phyloP scores from a whole-genome alignment of 257 asterid species.

The Lithospermum erythrorhizon region DNA sequence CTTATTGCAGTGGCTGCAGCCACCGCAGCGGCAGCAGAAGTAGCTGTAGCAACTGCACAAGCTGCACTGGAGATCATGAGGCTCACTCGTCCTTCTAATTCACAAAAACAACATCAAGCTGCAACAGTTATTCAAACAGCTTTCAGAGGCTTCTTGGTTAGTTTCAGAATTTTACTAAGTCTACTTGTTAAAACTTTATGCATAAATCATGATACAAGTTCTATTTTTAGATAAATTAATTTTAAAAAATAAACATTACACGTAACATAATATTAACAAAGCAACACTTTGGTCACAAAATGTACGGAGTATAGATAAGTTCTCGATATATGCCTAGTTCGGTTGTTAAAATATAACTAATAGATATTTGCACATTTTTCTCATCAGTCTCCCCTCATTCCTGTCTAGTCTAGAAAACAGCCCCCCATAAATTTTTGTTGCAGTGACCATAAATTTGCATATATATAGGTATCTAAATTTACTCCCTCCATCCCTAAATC shows the following conservation, averaged over 20 bases:
- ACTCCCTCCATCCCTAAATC: too few relatives aligned
- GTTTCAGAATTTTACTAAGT: not conserved
- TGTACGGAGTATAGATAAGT: too few relatives aligned
- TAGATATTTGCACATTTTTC: too few relatives aligned
- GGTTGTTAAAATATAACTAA: not conserved
- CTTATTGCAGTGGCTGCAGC: slow-evolving; percentile 25
- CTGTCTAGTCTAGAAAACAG: too few relatives aligned
- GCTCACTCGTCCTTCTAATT: slow-evolving; percentile 14
- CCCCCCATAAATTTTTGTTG: not conserved
- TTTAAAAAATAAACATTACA: too few relatives aligned
- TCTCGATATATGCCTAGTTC: not conserved
- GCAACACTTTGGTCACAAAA: too few relatives aligned
- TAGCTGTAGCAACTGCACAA: slow-evolving; percentile 26
- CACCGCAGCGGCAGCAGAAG: slow-evolving; percentile 30
- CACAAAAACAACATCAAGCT: slow-evolving; percentile 13
- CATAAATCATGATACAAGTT: too few relatives aligned
- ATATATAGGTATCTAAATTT: too few relatives aligned
- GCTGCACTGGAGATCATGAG: slow-evolving; percentile 22
- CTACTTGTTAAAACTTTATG: too few relatives aligned
- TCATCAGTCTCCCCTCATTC: too few relatives aligned
- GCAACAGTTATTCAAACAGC: slow-evolving; percentile 27
- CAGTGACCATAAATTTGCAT: not conserved
- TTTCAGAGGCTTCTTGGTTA: slow-evolving; percentile 39
- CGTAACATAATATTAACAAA: too few relatives aligned
- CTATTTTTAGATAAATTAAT: too few relatives aligned